A percentile compares a stretch with the other conserved stretches of the same genome.
phyloP scores from a whole-genome alignment of 108 stramenopile genomes.

The Pseudonitzschia pungens region DNA sequence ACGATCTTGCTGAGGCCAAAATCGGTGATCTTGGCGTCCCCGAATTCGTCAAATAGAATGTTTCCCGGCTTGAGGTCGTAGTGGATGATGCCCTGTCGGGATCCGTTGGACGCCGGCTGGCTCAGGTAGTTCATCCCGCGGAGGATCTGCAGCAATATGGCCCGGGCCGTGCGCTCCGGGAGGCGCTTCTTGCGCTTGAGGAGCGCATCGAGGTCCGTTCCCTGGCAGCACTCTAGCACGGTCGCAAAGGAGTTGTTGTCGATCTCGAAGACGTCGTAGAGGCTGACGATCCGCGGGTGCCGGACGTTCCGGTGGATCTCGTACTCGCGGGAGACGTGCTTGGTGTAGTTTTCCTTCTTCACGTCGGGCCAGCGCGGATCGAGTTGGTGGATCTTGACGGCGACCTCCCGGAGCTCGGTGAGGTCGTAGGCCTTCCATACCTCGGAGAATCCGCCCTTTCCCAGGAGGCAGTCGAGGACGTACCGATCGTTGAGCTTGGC shows the following conservation, averaged over 20 bases:
- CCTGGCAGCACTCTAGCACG: slow-evolving; percentile 94
- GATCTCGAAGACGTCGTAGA: slow-evolving; percentile 98
- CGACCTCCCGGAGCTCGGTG: slow-evolving; percentile 78
- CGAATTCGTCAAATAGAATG: slow-evolving; percentile 93
- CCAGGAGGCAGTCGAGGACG: slow-evolving; percentile 84
- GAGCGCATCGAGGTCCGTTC: slow-evolving; percentile 89
- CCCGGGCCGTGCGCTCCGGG: slow-evolving; percentile 90
- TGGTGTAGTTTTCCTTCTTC: slow-evolving; percentile 95
- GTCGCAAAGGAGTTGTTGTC: slow-evolving; percentile 96
- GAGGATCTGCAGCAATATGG: slow-evolving; percentile 92
- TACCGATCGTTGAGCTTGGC: slow-evolving; percentile 91
- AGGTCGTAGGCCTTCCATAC: slow-evolving; percentile 97
- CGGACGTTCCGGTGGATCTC: slow-evolving; percentile 94
- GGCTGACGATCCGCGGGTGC: slow-evolving; percentile 96
- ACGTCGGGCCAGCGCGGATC: slow-evolving; percentile 93
- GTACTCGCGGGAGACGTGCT: slow-evolving; percentile 97
- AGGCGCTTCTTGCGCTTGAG: slow-evolving; percentile 81
- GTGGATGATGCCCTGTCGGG: slow-evolving; percentile 95
- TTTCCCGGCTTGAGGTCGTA: slow-evolving; percentile 97
- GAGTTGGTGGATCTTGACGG: slow-evolving; percentile 98
- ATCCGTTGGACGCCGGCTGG: slow-evolving; percentile 73
- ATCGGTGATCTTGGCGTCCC: slow-evolving; percentile 98
- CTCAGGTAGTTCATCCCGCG: slow-evolving; percentile 94
- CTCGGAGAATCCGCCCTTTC: slow-evolving; percentile 98
- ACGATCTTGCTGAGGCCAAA: slow-evolving; percentile 96